Evolutionary conservation across 2,329 filamentous ascomycete genomes (phyloP), one percentile per base, ranked within the genome.

Genomic region (Beauveria caledonica): DNA sequence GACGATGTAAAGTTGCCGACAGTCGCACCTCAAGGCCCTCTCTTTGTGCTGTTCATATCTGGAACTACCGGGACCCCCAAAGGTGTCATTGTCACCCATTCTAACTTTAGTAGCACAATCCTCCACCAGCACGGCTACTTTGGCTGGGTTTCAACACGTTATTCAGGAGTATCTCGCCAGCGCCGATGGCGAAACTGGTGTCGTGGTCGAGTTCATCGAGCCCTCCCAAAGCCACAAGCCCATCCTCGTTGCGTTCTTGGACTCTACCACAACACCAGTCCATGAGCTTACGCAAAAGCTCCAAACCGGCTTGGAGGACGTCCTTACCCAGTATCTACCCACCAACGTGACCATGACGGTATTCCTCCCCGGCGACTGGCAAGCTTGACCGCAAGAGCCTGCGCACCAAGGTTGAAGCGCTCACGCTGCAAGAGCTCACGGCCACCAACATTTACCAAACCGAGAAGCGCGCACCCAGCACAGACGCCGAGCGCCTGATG

Each of bases 61-160:
- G 66, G 66, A 1, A 62, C 54, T 8, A 66, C 67, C 5, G 62
- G 64, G 3, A 66, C 62, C 3, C 67, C 68, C 15, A 67, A 68
- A 27, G 65, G 63, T 11, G 62, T 66, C 13, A 60, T 68, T 3
- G 53, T 66, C 40, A 58, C 64, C 10, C 67, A 68, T 42, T 25
- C 27, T 19, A 53, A 59, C 23, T 33, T 66, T 17, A 42, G 44
- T 6, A 57, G 49, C 29, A 62, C 45, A 15, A 33, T 46, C 9
- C 40, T 64, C 25, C 48, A 53, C n/a, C 63, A 50, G 58, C 65
- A 49, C 3, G 48, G 46, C 4, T 62, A 64, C 2, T 33, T 60
- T 10, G 51, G 61, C 8, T 58, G 58, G 60, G 15, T 33, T 60
- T 13, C 58, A 62, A 27, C 48, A 59, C 17, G 19, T 52, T 11